phyloP scores from a whole-genome alignment of 768 basidiomycete species.

The Macrolepiota albuminosa region DNA sequence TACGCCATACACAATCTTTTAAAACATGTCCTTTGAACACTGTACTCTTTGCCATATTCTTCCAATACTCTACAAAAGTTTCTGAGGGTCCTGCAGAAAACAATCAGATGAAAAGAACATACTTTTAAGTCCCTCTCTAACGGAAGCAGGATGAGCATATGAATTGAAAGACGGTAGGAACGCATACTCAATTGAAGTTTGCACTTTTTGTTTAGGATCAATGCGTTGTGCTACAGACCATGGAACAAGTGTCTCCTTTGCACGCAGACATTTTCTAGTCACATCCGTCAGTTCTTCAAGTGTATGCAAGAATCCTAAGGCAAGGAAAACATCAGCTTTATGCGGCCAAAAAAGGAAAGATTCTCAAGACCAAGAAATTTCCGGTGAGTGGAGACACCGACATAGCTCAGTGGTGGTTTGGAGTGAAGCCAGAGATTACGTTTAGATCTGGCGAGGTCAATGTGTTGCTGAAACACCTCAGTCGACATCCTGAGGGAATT shows the following conservation, averaged over 20 bases:
- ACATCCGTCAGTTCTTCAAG: not conserved
- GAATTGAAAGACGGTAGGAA: not conserved
- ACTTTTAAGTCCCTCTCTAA: slow-evolving; percentile 1
- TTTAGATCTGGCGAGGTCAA: not conserved
- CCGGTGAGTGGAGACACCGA: not conserved
- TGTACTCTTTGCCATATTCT: slow-evolving; percentile 1
- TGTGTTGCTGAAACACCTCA: not conserved
- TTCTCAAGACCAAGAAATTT: not conserved
- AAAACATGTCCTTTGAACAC: not conserved
- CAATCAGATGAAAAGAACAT: not conserved
- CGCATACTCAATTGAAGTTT: not conserved
- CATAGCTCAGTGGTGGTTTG: not conserved
- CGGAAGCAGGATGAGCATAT: not conserved
- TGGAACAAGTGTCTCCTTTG: slow-evolving; percentile 1
- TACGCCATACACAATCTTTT: slow-evolving; percentile 5
- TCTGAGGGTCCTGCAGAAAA: not conserved
- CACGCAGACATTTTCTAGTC: not conserved
- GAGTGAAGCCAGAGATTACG: not conserved
- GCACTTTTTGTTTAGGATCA: not conserved
- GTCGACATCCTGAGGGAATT: not conserved
- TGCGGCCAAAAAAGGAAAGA: not conserved
- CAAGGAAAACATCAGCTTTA: not conserved
- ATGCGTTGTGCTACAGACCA: slow-evolving; percentile 5
- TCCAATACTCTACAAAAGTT: not conserved
- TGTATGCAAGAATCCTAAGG: not conserved